phyloP scores from a whole-genome alignment of 2,329 filamentous ascomycete genomes.

The Allantophomopsis cytisporea region DNA sequence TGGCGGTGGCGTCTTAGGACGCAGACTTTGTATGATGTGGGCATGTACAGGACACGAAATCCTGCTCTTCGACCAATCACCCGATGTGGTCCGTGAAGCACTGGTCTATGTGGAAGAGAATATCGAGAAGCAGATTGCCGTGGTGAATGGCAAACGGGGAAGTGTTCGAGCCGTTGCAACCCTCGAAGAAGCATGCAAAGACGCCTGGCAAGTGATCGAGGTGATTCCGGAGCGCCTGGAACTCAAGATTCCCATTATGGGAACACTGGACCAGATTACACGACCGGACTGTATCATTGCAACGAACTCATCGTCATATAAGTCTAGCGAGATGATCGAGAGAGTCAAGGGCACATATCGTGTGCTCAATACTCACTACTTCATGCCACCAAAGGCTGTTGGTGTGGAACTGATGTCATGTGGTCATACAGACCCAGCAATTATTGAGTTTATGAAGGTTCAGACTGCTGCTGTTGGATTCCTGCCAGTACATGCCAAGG shows the following conservation, averaged over 20 bases:
- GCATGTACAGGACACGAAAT: constrained; percentile 27
- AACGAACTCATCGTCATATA: constrained; percentile 32
- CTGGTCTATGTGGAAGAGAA: constrained; percentile 25
- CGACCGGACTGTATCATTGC: constrained; percentile 24
- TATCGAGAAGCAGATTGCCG: constrained; percentile 6
- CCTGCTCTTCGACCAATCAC: constrained; percentile 25
- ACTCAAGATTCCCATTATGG: constrained; percentile 25
- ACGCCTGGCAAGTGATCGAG: constrained; percentile 22
- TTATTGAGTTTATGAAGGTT: constrained; percentile 17
- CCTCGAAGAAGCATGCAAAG: constrained; percentile 10
- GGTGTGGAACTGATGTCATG: constrained; percentile 25
- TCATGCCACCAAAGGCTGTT: constrained; percentile 14
- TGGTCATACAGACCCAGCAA: constrained; percentile 16
- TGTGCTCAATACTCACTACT: constrained; percentile 28
- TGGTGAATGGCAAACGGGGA: background rate
- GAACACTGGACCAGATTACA: constrained; percentile 23
- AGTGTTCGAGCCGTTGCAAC: background rate
- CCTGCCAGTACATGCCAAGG: constrained; percentile 21
- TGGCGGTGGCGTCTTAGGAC: constrained; percentile 27
- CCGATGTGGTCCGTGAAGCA: constrained; percentile 21
- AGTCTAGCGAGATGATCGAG: constrained; percentile 25
- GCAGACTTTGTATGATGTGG: constrained; percentile 26
- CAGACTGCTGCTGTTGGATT: constrained; percentile 20
- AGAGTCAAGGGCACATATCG: constrained; percentile 19
- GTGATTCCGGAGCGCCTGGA: constrained; percentile 27